Percentiles rank a stretch among this genome's conserved stretches.
These are phyloP conservation scores for Fraxinus anomala DNA, from an alignment of 257 asterid species.

Conservation along the genomic window DNA sequence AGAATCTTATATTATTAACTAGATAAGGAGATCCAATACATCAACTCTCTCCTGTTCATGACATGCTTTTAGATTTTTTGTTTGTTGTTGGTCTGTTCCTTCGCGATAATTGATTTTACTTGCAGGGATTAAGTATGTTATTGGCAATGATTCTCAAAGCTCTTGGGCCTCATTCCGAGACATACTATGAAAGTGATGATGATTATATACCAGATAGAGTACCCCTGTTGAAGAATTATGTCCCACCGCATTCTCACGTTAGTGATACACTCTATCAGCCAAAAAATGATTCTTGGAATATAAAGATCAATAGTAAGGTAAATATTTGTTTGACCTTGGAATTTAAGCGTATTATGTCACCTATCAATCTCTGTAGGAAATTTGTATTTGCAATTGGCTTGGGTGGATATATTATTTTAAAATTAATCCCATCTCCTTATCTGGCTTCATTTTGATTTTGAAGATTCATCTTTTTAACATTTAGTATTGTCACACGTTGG, in stretches of 20 bases:
- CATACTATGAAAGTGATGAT: conserved; percentile 90
- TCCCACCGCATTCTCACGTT: conserved; percentile 55
- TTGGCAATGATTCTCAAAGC: conserved; percentile 88
- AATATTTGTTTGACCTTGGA: background rate
- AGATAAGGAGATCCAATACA: background rate
- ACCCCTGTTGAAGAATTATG: conserved; percentile 81
- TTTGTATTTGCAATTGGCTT: conserved; percentile 2
- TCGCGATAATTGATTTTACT: conserved; percentile 18
- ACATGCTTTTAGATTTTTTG: conserved; percentile 2
- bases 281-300: conserved; percentile 66
- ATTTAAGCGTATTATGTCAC: background rate
- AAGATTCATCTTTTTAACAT: background rate
- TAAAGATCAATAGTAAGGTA: conserved; percentile 77
- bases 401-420: background rate
- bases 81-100: conserved; percentile 21
- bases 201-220: conserved; percentile 79
- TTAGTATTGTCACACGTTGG: background rate
- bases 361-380: conserved; percentile 6
- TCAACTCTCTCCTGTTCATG: background rate
- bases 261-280: conserved; percentile 59
- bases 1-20: background rate
- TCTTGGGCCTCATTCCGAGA: conserved; percentile 73
- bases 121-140: conserved; percentile 76
- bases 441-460: background rate
- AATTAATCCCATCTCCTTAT: conserved; percentile 12